phyloP scores from a whole-genome alignment of 2,329 filamentous ascomycete genomes.

The Penicillium vulpinum region DNA sequence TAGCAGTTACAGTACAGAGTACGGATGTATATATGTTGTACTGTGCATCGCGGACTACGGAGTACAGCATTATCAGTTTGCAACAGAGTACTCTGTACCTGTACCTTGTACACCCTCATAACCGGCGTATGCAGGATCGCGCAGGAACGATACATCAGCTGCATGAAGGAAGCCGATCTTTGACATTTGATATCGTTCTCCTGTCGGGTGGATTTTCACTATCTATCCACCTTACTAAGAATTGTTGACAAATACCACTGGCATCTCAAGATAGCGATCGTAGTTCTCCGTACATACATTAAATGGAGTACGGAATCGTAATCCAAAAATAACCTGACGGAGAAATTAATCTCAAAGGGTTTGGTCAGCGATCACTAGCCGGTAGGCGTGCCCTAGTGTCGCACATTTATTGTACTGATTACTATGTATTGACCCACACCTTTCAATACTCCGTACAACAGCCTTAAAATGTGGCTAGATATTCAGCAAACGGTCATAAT shows the following conservation, averaged over 20 bases:
- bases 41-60: background rate
- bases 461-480: conserved; percentile 20
- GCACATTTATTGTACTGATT: conserved; percentile 21
- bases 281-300: too few relatives aligned
- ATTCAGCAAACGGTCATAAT: background rate
- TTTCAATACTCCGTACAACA: conserved; percentile 5
- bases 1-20: background rate
- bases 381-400: conserved; percentile 21
- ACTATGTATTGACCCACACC: conserved; percentile 11
- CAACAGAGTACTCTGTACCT: background rate
- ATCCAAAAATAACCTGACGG: conserved; percentile 22
- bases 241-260: background rate
- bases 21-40: too few relatives aligned
- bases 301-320: background rate
- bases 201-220: background rate
- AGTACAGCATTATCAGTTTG: background rate
- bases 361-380: conserved; percentile 22
- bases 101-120: background rate
- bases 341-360: conserved; percentile 4
- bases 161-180: background rate
- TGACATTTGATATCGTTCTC: background rate
- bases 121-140: conserved; percentile 4
- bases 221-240: background rate
- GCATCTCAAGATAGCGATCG: background rate
- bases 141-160: conserved; percentile 19